phyloP scores from a whole-genome alignment of 768 basidiomycete genomes.

The Kwoniella europaea region DNA sequence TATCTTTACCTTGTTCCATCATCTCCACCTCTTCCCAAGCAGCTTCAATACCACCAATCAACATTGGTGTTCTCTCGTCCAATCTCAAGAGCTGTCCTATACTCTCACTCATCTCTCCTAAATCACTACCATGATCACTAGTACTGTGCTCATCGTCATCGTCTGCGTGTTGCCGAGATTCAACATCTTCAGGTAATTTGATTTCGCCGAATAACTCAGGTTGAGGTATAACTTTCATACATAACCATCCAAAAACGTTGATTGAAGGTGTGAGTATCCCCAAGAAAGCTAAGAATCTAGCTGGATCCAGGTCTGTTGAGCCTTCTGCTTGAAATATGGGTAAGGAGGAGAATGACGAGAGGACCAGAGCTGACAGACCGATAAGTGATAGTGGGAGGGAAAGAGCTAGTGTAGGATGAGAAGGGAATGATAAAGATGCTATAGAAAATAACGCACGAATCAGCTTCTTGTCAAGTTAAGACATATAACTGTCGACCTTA shows the following conservation, averaged over 20 bases:
- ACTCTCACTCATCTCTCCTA: conserved; percentile 19
- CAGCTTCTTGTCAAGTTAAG: too few species aligned
- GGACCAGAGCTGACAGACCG: conserved; percentile 53
- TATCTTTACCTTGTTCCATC: conserved; percentile 41
- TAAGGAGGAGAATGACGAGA: conserved; percentile 49
- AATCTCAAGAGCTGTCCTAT: conserved; percentile 48
- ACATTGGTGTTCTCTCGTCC: conserved; percentile 53
- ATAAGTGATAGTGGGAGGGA: conserved; percentile 53
- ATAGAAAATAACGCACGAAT: too few species aligned
- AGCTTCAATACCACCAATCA: conserved; percentile 56
- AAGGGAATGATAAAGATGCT: conserved; percentile 56
- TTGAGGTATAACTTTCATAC: conserved; percentile 48
- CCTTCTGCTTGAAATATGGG: conserved; percentile 26
- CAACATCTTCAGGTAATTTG: conserved; percentile 21
- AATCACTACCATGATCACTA: conserved; percentile 4
- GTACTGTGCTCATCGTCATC: conserved; percentile 16
- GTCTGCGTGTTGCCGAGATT: conserved; percentile 3
- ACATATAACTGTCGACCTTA: too few species aligned
- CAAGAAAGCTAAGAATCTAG: conserved; percentile 50
- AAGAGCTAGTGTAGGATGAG: conserved; percentile 53
- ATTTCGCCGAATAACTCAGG: conserved; percentile 23
- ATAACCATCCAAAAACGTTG: conserved; percentile 52
- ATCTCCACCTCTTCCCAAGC: conserved; percentile 50
- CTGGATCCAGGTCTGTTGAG: conserved; percentile 40
- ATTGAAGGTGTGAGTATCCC: conserved; percentile 50